A percentile compares a stretch with the other conserved stretches of the same genome.
Evolutionary conservation across 2,329 filamentous ascomycete species (phyloP).

Genomic region (Hypoxylon sp.): DNA sequence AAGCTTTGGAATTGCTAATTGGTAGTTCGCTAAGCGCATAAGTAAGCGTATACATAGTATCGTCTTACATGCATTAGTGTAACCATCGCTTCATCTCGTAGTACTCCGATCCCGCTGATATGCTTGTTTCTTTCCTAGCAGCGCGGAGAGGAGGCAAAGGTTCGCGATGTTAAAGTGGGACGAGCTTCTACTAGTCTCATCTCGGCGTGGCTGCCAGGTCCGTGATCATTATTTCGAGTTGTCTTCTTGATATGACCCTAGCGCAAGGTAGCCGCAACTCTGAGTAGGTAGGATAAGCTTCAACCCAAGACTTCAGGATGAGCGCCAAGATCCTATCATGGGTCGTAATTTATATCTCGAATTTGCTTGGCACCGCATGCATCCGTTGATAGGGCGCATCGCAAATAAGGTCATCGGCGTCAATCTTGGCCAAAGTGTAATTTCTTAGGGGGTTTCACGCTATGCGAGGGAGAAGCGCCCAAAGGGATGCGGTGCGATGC

Average conservation of each 20-base stretch:
- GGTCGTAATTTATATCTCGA: not conserved
- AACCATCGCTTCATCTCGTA: not conserved
- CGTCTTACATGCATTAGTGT: not conserved
- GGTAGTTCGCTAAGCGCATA: not conserved
- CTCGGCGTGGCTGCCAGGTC: not conserved
- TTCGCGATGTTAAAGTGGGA: not conserved
- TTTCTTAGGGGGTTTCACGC: not conserved
- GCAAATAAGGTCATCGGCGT: not conserved
- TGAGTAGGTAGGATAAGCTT: not conserved
- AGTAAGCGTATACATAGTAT: not conserved
- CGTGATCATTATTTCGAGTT: not conserved
- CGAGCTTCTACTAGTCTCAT: not conserved
- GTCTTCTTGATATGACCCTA: not conserved
- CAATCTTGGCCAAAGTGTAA: not conserved
- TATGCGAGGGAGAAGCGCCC: not conserved
- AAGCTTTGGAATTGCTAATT: not conserved
- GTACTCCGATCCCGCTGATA: not conserved
- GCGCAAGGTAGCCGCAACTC: not conserved
- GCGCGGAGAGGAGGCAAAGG: constrained; percentile 1
- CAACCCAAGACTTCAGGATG: not conserved
- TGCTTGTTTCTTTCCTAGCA: not conserved
- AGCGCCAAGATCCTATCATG: not conserved
- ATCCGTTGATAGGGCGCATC: not conserved
- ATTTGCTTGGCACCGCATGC: not conserved
- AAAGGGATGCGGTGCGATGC: not conserved